Evolutionary conservation across 2,329 filamentous ascomycete species (phyloP), one percentile per base, ranked within the genome.

Genomic region (Leptodontidium sp.): DNA sequence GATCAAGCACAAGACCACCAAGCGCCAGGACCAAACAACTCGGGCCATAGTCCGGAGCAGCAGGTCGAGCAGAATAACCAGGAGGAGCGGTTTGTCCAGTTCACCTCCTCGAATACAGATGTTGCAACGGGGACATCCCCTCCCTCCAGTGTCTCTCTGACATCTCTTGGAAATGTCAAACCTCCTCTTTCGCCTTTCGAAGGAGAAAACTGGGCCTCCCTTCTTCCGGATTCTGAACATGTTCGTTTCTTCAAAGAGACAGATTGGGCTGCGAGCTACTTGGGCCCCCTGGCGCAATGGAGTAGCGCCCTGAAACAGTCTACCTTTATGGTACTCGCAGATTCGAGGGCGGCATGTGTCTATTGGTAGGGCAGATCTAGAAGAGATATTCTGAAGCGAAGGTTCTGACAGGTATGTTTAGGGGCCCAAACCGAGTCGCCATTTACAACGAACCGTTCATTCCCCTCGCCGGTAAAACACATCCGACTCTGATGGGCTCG

Each of bases 371-470:
- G 21, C 47, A 40, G 68, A 70, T 6, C 2, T 15, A 14, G 15
- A 32, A 21, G 24, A 9, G 35, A 11, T 12, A 32, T 47, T 5
- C 12, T 21, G 1, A 57, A 40, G n/a, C 14, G 5, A 14, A 59
- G 38, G 15, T 40, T 15, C 52, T 55, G 43, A 40, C 50, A 26
- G 24, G 29, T 55, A 63, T 47, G 8, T 55, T 12, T 35, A 77
- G 75, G 74, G 65, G 75, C 14, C 58, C 72, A 1, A 49, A 72
- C 8, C 70, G 66, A 64, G 68, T 74, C 21, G 69, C 75, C 2
- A 72, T 77, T 26, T 77, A 77, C 66, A 77, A 77, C 61, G 71
- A 74, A 50, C 64, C 65, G 8, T 77, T 75, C 35, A 66, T 72
- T 17, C 67, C 71, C 21, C 65, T 77, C 2, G 70, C 74, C 8